These are phyloP conservation scores for Theileria annulata DNA, from an alignment of 169 alveolate genomes.

Conservation along the genomic window DNA sequence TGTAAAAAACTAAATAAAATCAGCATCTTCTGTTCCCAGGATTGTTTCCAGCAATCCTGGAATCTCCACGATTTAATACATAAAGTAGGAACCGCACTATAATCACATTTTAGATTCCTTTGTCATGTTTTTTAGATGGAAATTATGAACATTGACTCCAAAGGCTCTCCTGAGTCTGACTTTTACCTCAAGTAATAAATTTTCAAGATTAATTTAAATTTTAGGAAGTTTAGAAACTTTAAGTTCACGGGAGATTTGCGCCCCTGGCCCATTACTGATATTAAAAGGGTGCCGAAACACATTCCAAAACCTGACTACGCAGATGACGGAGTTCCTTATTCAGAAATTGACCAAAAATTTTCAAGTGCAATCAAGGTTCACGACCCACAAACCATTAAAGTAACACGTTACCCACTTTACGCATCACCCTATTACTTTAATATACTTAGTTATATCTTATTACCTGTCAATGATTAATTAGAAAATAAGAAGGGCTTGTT, in stretches of 20 bases:
- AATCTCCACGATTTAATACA: slow-evolving; percentile 86
- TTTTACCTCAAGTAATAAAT: slow-evolving; percentile 28
- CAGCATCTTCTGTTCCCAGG: slow-evolving; percentile 92
- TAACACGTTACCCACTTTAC: slow-evolving; percentile 35
- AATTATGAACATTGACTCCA: slow-evolving; percentile 3
- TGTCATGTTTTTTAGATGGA: slow-evolving; percentile 5
- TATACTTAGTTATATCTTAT: neutral
- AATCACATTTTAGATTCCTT: neutral
- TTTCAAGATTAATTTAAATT: slow-evolving; percentile 19
- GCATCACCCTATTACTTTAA: neutral
- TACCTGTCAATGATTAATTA: slow-evolving; percentile 17
- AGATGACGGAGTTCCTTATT: slow-evolving; percentile 86
- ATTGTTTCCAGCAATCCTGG: slow-evolving; percentile 93
- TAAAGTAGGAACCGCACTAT: slow-evolving; percentile 53
- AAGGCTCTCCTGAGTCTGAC: slow-evolving; percentile 27
- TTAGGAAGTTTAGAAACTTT: slow-evolving; percentile 75
- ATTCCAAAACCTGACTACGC: slow-evolving; percentile 97
- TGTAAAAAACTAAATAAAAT: slow-evolving; percentile 62
- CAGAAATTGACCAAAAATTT: slow-evolving; percentile 83
- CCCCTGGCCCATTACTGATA: slow-evolving; percentile 88
- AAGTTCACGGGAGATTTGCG: slow-evolving; percentile 91
- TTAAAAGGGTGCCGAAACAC: slow-evolving; percentile 89
- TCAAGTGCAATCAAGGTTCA: slow-evolving; percentile 74
- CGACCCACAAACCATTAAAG: slow-evolving; percentile 85
- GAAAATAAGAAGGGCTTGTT: slow-evolving; percentile 85